A percentile compares a stretch with the other conserved stretches of the same genome.
These are phyloP conservation scores for Perkinsus olseni DNA, from an alignment of 169 alveolate genomes.

Conservation along the genomic window DNA sequence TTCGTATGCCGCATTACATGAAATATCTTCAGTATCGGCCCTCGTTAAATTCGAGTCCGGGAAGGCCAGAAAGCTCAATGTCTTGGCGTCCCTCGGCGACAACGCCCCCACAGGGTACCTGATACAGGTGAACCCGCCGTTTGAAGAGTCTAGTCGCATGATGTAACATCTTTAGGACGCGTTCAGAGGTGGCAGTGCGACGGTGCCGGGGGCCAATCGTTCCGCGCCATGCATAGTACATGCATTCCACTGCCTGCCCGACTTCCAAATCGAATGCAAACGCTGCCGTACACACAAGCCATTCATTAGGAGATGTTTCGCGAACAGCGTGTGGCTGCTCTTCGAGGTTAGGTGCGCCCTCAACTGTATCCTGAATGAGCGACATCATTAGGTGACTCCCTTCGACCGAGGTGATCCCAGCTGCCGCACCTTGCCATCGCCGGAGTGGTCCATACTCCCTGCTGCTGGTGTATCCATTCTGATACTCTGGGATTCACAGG, in stretches of 20 bases:
- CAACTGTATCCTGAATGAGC: no score
- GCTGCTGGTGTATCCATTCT: neutral
- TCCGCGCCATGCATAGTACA: no score
- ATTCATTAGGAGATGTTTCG: neutral
- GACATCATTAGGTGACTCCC: no score
- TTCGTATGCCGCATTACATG: neutral
- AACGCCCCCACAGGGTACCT: neutral
- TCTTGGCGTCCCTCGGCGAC: neutral
- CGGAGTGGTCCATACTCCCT: neutral
- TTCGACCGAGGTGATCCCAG: no score
- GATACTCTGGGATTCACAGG: no score
- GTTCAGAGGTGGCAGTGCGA: neutral
- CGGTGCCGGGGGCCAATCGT: no score
- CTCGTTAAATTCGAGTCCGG: neutral
- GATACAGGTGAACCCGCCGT: no score
- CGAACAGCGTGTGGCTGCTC: neutral
- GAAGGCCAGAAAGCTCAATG: neutral
- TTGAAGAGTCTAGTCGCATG: no score
- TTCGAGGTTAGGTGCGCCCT: no score
- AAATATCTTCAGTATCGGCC: neutral
- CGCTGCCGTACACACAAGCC: neutral
- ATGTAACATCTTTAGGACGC: neutral
- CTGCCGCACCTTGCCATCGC: no score
- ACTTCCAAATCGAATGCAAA: neutral
- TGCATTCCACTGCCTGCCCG: neutral